A percentile compares a stretch with the other conserved stretches of the same genome.
phyloP scores from a whole-genome alignment of 2,329 filamentous ascomycete species.

The Elsinoe batatas region DNA sequence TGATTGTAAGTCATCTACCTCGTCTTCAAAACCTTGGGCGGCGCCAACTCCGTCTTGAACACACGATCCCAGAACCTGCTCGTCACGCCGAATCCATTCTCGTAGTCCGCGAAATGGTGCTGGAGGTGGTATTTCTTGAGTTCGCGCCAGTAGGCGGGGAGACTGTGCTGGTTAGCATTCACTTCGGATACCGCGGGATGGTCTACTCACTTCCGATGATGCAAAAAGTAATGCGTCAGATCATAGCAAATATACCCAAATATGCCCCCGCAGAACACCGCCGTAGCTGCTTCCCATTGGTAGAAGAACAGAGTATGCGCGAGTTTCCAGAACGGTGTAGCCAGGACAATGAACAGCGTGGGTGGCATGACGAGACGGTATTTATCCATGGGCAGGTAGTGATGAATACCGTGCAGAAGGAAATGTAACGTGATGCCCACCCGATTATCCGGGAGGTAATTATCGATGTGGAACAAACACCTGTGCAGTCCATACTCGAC shows the following conservation, averaged over 20 bases:
- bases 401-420: slow-evolving; percentile 89
- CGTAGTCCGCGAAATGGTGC: slow-evolving; percentile 96
- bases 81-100: slow-evolving; percentile 94
- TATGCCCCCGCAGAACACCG: slow-evolving; percentile 78
- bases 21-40: slow-evolving; percentile 42
- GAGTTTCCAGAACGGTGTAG: slow-evolving; percentile 84
- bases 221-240: slow-evolving; percentile 95
- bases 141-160: slow-evolving; percentile 79
- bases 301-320: slow-evolving; percentile 73
- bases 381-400: slow-evolving; percentile 98
- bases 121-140: slow-evolving; percentile 97
- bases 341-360: slow-evolving; percentile 71
- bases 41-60: slow-evolving; percentile 76
- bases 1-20: slow-evolving; percentile 1
- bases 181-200: too few relatives aligned
- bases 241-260: slow-evolving; percentile 97
- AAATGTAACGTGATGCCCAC: slow-evolving; percentile 83
- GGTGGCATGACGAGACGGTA: slow-evolving; percentile 97
- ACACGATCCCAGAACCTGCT: slow-evolving; percentile 91
- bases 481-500: slow-evolving; percentile 84
- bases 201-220: slow-evolving; percentile 80
- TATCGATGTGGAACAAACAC: slow-evolving; percentile 87
- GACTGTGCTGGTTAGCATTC: slow-evolving; percentile 32
- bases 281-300: slow-evolving; percentile 71
- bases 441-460: slow-evolving; percentile 86